A percentile compares a stretch with the other conserved stretches of the same genome.
These are phyloP conservation scores for Pascua guehoae DNA, from an alignment of 1,284 basidiomycete species.

Conservation along the genomic window DNA sequence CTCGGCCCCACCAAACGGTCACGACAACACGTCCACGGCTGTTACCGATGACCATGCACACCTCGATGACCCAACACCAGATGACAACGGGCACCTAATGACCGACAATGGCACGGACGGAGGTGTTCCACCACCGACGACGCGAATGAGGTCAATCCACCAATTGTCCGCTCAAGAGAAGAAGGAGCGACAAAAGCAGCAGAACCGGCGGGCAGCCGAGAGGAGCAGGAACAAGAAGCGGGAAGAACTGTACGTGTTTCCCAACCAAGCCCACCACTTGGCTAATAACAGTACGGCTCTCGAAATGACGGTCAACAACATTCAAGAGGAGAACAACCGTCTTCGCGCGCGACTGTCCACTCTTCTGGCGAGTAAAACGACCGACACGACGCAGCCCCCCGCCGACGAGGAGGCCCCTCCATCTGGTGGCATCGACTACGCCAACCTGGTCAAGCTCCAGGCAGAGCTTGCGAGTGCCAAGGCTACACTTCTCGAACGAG, in stretches of 20 bases:
- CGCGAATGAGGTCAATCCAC: no score
- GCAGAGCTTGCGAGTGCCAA: conserved; percentile 27
- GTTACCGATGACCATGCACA: no score
- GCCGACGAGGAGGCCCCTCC: not conserved
- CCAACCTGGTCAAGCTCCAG: conserved; percentile 26
- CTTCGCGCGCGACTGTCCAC: conserved; percentile 31
- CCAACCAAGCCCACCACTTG: no score
- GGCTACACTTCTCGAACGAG: conserved; percentile 20
- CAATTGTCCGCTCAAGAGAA: conserved; percentile 30
- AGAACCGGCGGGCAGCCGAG: conserved; percentile 45
- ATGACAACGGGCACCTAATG: no score
- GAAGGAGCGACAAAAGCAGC: conserved; percentile 39
- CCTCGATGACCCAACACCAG: no score
- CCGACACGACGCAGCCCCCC: not conserved
- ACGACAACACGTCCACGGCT: no score
- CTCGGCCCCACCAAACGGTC: no score
- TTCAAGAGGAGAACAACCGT: conserved; percentile 41
- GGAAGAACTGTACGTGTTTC: conserved; percentile 37
- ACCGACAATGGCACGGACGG: no score
- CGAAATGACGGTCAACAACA: conserved; percentile 36
- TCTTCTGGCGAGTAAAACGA: conserved; percentile 22
- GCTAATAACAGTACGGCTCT: conserved; percentile 28
- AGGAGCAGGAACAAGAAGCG: conserved; percentile 41
- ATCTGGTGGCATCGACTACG: conserved; percentile 25
- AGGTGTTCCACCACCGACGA: no score